Evolutionary conservation across 805 yeast genomes (phyloP), one percentile per base, ranked within the genome.

Genomic region (Barnettozyma pratensis): DNA sequence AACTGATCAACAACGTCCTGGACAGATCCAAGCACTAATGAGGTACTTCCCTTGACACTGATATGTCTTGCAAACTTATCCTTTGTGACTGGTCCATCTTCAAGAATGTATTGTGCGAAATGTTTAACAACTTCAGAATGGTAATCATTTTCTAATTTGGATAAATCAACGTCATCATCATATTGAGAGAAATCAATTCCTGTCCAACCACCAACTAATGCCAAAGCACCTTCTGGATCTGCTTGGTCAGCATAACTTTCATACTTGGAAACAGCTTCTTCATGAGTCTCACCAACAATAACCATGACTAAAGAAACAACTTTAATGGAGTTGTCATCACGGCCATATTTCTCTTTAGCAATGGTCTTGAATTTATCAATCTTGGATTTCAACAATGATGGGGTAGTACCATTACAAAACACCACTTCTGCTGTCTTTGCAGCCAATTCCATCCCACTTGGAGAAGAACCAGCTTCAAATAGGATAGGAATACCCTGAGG

Each of bases 151-250:
- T 61, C 65, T n/a, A 61, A 54, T 29, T 61, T 57, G 9, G 54
- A 54, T 28, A 73, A 54, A 44, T 70, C 74, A 44, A 69, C 69
- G 28, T 70, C 74, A 46, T 66, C 64, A 12, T 51, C 62, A 54
- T 63, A 72, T 28, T 61, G 56, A 29, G 69, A 64, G 45, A 69
- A 63, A 45, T 73, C 76, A 38, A 69, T 59, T 6, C 74, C 75
- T 10, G 72, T 69, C 75, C 76, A 72, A 3, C 77, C 78, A 29
- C 75, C 68, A 53, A 74, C 65, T 43, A 73, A 58, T 0, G 74
- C 74, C 42, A 70, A 66, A 1, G 75, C 75, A n/a, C 75, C 77
- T 49, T 72, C 77, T 7, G 63, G 57, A 51, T 70, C 72, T 3
- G 69, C 69, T 46, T 64, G 61, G 8, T 50, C 47, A 42, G 60